phyloP scores from a whole-genome alignment of 202 grass and related monocot species.

The Schoenoplectus triqueter region DNA sequence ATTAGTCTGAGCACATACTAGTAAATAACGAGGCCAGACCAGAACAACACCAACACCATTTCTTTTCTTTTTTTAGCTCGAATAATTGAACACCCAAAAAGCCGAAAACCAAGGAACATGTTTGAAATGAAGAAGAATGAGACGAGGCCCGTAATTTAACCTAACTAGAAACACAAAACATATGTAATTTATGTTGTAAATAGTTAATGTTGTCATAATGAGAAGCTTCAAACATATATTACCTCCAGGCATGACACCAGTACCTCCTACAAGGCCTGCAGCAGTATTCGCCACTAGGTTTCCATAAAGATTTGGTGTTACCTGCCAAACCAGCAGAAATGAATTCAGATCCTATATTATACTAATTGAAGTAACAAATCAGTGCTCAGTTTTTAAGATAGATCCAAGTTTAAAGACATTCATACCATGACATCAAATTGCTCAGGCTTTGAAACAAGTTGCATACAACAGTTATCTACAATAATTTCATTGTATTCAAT shows the following conservation, averaged over 20 bases:
- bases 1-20: neutral
- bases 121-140: slow-evolving; percentile 3
- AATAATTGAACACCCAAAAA: neutral
- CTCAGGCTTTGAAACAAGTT: slow-evolving; percentile 82
- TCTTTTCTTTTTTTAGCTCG: neutral
- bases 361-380: neutral
- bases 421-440: slow-evolving; percentile 92
- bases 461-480: slow-evolving; percentile 92
- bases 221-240: slow-evolving; percentile 26
- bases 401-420: neutral
- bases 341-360: neutral
- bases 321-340: slow-evolving; percentile 47
- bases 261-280: slow-evolving; percentile 78
- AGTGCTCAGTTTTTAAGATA: slow-evolving; percentile 13
- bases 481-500: slow-evolving; percentile 79
- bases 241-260: slow-evolving; percentile 92
- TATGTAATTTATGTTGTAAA: neutral
- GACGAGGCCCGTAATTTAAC: neutral
- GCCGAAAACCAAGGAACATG: neutral
- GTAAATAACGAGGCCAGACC: neutral
- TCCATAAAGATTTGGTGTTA: slow-evolving; percentile 90
- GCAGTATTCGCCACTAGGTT: slow-evolving; percentile 79
- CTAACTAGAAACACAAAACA: neutral
- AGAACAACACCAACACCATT: neutral
- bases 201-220: neutral